A percentile compares a stretch with the other conserved stretches of the same genome.
These are phyloP conservation scores for Schoenoplectus tabernaemontani DNA, from an alignment of 202 grass and related monocot genomes.

Conservation along the genomic window DNA sequence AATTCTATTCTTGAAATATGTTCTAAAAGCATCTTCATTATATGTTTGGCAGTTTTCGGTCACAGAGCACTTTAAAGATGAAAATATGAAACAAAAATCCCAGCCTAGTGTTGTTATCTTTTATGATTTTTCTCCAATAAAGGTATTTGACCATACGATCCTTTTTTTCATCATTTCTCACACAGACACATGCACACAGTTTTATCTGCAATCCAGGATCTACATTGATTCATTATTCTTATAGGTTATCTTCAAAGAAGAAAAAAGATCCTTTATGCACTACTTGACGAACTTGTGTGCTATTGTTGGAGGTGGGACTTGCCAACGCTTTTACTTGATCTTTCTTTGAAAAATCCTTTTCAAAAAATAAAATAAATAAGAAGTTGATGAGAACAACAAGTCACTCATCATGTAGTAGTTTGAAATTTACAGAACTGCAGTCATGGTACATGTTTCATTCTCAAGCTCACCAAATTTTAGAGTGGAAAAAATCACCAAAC, in stretches of 20 bases:
- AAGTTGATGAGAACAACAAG: background rate
- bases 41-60: slow-evolving; percentile 69
- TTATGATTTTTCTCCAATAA: slow-evolving; percentile 99
- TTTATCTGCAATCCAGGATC: background rate
- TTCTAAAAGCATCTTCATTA: background rate
- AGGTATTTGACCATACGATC: slow-evolving; percentile 40
- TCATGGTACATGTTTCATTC: background rate
- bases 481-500: background rate
- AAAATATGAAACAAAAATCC: slow-evolving; percentile 50
- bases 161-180: background rate
- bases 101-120: slow-evolving; percentile 76
- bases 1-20: background rate
- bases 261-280: slow-evolving; percentile 72
- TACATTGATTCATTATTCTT: slow-evolving; percentile 27
- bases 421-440: background rate
- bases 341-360: background rate
- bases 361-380: background rate
- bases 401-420: background rate
- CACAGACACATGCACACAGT: background rate
- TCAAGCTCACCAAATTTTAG: background rate
- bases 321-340: slow-evolving; percentile 9
- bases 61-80: slow-evolving; percentile 89
- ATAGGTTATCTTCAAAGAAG: slow-evolving; percentile 91
- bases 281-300: slow-evolving; percentile 85
- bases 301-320: slow-evolving; percentile 69